A percentile compares a stretch with the other conserved stretches of the same genome.
phyloP scores from a whole-genome alignment of 2,329 filamentous ascomycete genomes.

The Ascochyta viciae-villosae region DNA sequence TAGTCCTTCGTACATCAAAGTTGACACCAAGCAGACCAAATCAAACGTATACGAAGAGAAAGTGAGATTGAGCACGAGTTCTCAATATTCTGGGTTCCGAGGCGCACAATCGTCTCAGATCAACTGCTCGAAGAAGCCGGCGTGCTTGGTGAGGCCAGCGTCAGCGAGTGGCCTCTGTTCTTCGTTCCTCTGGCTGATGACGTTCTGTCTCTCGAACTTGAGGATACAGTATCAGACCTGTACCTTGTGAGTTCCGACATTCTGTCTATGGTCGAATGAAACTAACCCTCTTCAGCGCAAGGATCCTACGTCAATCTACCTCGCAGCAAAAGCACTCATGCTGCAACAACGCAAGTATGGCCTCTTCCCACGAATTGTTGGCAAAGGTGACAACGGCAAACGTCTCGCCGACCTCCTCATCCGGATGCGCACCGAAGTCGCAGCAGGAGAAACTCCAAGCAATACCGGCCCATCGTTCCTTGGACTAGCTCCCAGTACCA shows the following conservation, averaged over 20 bases:
- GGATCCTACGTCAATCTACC: slow-evolving; percentile 88
- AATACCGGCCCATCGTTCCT: slow-evolving; percentile 61
- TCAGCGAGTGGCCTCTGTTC: slow-evolving; percentile 84
- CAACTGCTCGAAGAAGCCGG: slow-evolving; percentile 91
- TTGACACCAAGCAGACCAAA: slow-evolving; percentile 70
- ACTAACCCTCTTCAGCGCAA: slow-evolving; percentile 64
- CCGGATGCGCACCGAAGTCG: slow-evolving; percentile 88
- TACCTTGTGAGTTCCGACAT: slow-evolving; percentile 67
- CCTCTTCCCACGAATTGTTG: slow-evolving; percentile 91
- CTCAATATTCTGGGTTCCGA: slow-evolving; percentile 93
- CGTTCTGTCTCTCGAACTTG: slow-evolving; percentile 86
- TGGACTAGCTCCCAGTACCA: slow-evolving; percentile 82
- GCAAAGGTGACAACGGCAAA: slow-evolving; percentile 94
- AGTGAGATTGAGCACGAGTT: slow-evolving; percentile 94
- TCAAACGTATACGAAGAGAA: slow-evolving; percentile 86
- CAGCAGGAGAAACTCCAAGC: slow-evolving; percentile 76
- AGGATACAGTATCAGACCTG: slow-evolving; percentile 84
- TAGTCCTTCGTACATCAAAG: too few relatives aligned
- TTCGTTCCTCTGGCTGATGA: slow-evolving; percentile 94
- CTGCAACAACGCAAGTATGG: slow-evolving; percentile 89
- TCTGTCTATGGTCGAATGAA: too few relatives aligned
- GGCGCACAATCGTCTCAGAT: slow-evolving; percentile 89
- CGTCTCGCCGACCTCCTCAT: slow-evolving; percentile 84
- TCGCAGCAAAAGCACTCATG: slow-evolving; percentile 92
- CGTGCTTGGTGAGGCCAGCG: slow-evolving; percentile 88